Base-by-base conservation (phyloP, 1,284 basidiomycete species). In the Pholiota adiposa region DNA sequence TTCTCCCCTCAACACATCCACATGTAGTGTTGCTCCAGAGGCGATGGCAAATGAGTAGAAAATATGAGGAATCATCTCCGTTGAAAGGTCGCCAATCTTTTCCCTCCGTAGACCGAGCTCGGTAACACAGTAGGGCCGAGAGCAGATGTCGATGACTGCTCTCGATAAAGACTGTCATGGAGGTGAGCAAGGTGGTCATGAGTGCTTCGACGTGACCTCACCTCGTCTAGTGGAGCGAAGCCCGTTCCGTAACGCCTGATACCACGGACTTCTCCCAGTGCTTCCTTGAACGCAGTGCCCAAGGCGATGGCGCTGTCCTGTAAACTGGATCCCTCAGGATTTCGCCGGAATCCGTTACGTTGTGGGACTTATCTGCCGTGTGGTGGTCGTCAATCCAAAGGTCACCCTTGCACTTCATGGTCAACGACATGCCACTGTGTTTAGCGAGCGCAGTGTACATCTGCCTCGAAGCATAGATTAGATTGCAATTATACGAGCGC, bases 381-480 rank as follows among this genome's bases (percentile, higher is more conserved):
- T 99, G 97, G 75, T 99, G 97, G 78, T 99, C 97, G 77, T 99
- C 97, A 63, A 99, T 98, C 87, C 91, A 94, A 16, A 99, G 82
- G 76, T 99, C 97, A 52, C 97, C 97, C 69, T 93, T 88, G 76
- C 96, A 98, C 69, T 91, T 90, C 76, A 99, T 83, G 12, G 84
- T 87, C 57, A 99, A 81, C 0, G 93, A 96, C 87, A 96, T 92
- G 63, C 94, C 93, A 11, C 92, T 87, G 78, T 98, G 96, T 74
- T 97, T 97, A 40, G 96, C 95, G 4, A 98, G 84, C 1, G 96
- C 96, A 65, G 93, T 89, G 71, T 93, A 94, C 96, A 98, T 98
- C 96, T 97, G 52, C n/a, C 23, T 33, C 43, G 33, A 33, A 31
- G 63, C 59, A 14, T 62, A 65, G 56, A 65, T 62, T 51, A 64